Base-by-base conservation (phyloP, 345 rosid species). In the Hirschfeldia incana region DNA sequence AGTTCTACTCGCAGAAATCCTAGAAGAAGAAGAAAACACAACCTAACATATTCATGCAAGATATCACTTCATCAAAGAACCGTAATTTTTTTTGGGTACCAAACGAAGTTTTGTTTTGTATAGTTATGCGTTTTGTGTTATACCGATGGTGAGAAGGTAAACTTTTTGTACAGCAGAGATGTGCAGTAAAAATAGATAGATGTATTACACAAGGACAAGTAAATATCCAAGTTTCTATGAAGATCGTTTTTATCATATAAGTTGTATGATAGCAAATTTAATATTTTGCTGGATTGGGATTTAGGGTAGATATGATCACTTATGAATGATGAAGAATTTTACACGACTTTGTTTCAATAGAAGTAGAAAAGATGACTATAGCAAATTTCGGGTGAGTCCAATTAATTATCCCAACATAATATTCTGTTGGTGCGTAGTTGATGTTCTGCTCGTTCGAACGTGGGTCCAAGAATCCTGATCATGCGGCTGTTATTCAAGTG, bases 1-100 rank as follows among this genome's bases (percentile, higher is more conserved):
- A 84, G 51, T 87, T 88, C 61, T 90, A 87, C n/a, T 73, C 83
- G 21, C 80, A 67, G 4, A 85, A 70, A 59, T 17, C 16, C 2
- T 68, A 55, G 76, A 34, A 51, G 21, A 21, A 21, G 21, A 21
- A 21, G 21, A 21, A 21, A 21, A 53, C 16, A 16, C 11, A 11
- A 15, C 7, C 39, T 16, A 46, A 69, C 7, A 65, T 15, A 15
- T 34, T 36, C n/a, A 36, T 30, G 30, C 49, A 36, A 36, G 69
- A 13, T 36, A 16, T 65, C 29, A 65, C 69, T 65, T 65, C 69
- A 36, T 36, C 69, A 0, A 36, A 65, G 21, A 21, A 21, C 21
- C 6, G 30, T 17, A 11, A 3, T 16, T 9, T 1, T 65, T 36
- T 34, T 65, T 3, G 32, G 67, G 36, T 60, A 1, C 66, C 17